Percentiles rank a stretch among this genome's conserved stretches.
phyloP scores from a whole-genome alignment of 805 yeast species.

The Candida pseudofarinosa region DNA sequence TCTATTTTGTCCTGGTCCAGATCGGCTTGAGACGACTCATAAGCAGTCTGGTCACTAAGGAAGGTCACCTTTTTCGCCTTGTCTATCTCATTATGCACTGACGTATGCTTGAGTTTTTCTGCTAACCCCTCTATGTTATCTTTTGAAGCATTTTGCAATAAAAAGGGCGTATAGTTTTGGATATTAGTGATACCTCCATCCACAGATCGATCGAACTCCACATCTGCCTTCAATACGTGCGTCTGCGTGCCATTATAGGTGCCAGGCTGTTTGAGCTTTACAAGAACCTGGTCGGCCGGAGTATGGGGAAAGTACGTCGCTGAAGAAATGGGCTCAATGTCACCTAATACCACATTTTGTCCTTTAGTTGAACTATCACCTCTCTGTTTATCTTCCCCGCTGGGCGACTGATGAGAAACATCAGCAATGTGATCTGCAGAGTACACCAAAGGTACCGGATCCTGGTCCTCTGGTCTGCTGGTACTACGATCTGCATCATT shows the following conservation, averaged over 20 bases:
- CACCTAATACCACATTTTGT: constrained; percentile 5
- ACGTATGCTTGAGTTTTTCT: neutral
- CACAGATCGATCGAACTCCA: constrained; percentile 41
- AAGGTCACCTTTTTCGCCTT: neutral
- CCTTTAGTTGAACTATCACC: neutral
- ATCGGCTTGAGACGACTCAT: neutral
- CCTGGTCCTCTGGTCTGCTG: neutral
- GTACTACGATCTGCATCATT: neutral
- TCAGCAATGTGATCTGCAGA: neutral
- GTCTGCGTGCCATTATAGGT: constrained; percentile 9
- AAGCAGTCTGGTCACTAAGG: neutral
- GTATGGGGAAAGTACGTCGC: constrained; percentile 72
- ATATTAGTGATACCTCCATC: constrained; percentile 28
- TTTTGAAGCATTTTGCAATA: neutral
- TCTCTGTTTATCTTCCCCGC: neutral
- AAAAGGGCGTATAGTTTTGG: constrained; percentile 4
- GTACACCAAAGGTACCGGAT: neutral
- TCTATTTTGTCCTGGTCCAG: neutral
- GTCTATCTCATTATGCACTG: neutral
- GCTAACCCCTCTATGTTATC: neutral
- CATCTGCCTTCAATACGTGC: constrained; percentile 48
- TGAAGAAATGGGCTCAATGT: constrained; percentile 59
- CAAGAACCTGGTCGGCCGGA: constrained; percentile 20
- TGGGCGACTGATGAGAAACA: neutral
- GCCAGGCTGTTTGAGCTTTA: neutral